Evolutionary conservation across 2,329 filamentous ascomycete genomes (phyloP).

Genomic region (Bertia moriformis): DNA sequence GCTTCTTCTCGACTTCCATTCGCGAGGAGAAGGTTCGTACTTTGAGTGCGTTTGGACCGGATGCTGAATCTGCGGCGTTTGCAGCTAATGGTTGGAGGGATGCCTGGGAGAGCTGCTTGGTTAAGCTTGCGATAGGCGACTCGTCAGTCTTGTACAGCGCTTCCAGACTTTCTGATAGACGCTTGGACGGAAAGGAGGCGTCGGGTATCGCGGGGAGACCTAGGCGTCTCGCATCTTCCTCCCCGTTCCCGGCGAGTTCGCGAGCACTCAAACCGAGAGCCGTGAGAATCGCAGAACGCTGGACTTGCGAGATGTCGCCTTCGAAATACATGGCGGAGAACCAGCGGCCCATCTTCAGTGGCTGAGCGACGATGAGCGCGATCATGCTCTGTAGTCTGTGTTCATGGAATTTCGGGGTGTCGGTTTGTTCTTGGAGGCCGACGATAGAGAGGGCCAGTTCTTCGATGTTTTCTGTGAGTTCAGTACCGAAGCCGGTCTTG

Average conservation of each 20-base stretch:
- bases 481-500: conserved; percentile 76
- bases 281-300: conserved; percentile 69
- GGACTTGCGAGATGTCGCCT: conserved; percentile 77
- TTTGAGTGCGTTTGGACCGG: conserved; percentile 74
- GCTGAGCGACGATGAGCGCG: conserved; percentile 63
- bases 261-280: conserved; percentile 69
- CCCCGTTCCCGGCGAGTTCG: conserved; percentile 67
- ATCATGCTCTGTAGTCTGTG: conserved; percentile 69
- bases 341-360: conserved; percentile 67
- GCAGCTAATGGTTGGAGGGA: conserved; percentile 75
- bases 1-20: conserved; percentile 28
- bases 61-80: conserved; percentile 62
- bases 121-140: conserved; percentile 50
- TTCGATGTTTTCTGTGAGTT: conserved; percentile 70
- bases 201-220: neutral
- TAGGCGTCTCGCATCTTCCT: conserved; percentile 25
- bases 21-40: conserved; percentile 76
- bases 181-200: conserved; percentile 62
- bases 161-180: conserved; percentile 61
- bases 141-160: conserved; percentile 41
- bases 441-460: conserved; percentile 66
- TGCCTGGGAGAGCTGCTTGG: conserved; percentile 49
- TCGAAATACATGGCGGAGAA: conserved; percentile 76
- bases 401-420: conserved; percentile 64
- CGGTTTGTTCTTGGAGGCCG: conserved; percentile 72